Base-by-base conservation (phyloP, 1,139 yeast species). In the Lodderomyces oxycetoniae region DNA sequence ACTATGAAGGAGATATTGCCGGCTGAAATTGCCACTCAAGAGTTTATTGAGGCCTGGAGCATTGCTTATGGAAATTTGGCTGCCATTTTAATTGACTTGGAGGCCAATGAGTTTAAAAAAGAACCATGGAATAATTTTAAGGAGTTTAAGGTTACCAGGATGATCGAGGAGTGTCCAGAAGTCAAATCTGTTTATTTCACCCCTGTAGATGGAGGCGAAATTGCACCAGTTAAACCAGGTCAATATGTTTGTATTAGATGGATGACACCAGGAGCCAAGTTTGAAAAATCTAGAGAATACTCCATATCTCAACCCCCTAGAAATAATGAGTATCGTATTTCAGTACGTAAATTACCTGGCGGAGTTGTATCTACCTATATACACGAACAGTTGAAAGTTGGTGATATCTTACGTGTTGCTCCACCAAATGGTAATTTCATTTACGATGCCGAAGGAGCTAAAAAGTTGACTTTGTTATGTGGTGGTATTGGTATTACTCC, bases 401-500 rank as follows among this genome's bases (percentile, higher is more conserved):
- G 83, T 20, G 78, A 73, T 38, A 45, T 41, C 3, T 42, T 80
- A 6, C 62, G 63, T 33, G 65, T 79, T 23, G 64, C 78, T 34
- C 74, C 85, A 10, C 88, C 88, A 28, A 63, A 66, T 17, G 88
- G 87, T 27, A 70, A 67, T 35, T 71, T 78, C 44, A 57, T 50
- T 2, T 63, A 69, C 48, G 30, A 27, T n/a, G 12, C 17, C 5
- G 37, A 42, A 3, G 42, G 49, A 14, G 31, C 19, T 8, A 67
- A 69, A 17, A 59, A 71, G 15, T 61, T 74, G 3, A 48, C 59
- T 7, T 53, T 78, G 28, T 54, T 77, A 35, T 69, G 75, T 19
- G 83, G 79, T 34, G 88, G 87, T 35, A 77, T 79, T 43, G 88
- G 87, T 43, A 72, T 78, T 38, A 80, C 87, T 2, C 87, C 88